A percentile compares a stretch with the other conserved stretches of the same genome.
Conservation (phyloP, 1,284 basidiomycete genomes). For the Hemileia vastatrix region DNA sequence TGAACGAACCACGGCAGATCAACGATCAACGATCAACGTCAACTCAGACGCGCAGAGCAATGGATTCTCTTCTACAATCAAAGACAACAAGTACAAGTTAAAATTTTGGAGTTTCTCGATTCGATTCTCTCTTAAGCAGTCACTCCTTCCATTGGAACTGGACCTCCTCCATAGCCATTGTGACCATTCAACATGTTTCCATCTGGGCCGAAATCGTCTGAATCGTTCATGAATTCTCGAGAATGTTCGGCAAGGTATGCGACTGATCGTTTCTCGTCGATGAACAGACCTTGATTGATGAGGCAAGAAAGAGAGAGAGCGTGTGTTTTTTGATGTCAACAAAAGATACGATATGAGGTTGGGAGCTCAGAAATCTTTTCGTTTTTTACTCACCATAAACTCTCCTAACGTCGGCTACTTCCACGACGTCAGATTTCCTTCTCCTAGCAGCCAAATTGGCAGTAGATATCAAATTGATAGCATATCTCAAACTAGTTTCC, state of each 20-base stretch:
- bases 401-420: constrained; percentile 69
- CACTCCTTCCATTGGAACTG: neutral
- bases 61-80: too few relatives aligned
- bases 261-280: constrained; percentile 89
- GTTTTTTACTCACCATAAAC: constrained; percentile 57
- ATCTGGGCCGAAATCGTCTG: too few relatives aligned
- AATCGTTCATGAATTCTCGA: constrained; percentile 21
- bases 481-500: constrained; percentile 63
- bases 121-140: neutral
- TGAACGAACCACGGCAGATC: too few relatives aligned
- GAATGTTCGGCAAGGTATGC: constrained; percentile 57
- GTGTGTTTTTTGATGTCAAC: neutral
- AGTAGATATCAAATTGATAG: constrained; percentile 83
- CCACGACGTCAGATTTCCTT: constrained; percentile 62
- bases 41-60: too few relatives aligned
- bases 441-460: constrained; percentile 71
- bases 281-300: constrained; percentile 51
- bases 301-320: neutral
- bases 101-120: too few relatives aligned
- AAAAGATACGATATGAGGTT: neutral
- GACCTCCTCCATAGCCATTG: neutral
- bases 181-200: neutral
- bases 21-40: too few relatives aligned
- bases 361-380: neutral
- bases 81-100: too few relatives aligned